Percentiles rank a stretch among this genome's conserved stretches.
Conservation (phyloP, 2,329 filamentous ascomycete genomes). For the Xylariomycetidae sp. region DNA sequence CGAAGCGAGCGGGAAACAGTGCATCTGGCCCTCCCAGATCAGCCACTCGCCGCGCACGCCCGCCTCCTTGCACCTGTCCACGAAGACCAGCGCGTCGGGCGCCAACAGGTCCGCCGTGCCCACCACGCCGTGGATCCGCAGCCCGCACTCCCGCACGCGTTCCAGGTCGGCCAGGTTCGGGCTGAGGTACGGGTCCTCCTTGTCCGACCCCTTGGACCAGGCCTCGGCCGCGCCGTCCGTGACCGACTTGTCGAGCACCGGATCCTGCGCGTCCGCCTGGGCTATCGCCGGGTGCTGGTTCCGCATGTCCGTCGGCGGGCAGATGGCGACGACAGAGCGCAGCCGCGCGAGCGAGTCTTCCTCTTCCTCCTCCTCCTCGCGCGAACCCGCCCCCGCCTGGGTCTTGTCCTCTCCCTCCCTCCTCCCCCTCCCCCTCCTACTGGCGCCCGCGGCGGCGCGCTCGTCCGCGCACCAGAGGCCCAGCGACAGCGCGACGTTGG, state of each 20-base stretch:
- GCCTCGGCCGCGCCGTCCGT: constrained; percentile 36
- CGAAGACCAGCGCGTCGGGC: constrained; percentile 46
- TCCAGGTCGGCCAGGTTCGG: constrained; percentile 21
- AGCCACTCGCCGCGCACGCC: constrained; percentile 50
- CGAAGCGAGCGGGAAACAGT: constrained; percentile 51
- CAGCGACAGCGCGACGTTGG: constrained; percentile 42
- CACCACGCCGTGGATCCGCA: constrained; percentile 48
- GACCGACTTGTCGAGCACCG: constrained; percentile 37
- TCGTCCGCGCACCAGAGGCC: constrained; percentile 18
- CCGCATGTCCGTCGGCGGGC: constrained; percentile 33
- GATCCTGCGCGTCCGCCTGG: constrained; percentile 35
- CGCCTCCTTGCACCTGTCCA: constrained; percentile 37
- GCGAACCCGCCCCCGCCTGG: too few relatives aligned
- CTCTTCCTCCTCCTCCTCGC: constrained; percentile 19
- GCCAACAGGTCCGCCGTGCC: constrained; percentile 48
- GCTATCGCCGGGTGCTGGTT: constrained; percentile 40
- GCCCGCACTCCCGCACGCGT: constrained; percentile 32
- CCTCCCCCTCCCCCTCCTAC: too few relatives aligned
- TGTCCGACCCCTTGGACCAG: constrained; percentile 25
- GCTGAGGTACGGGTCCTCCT: constrained; percentile 5
- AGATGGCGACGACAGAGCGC: constrained; percentile 10
- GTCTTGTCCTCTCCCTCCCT: too few relatives aligned
- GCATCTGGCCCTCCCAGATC: constrained; percentile 57
- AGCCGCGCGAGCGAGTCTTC: constrained; percentile 29
- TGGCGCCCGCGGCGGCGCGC: constrained; percentile 31